Percentiles rank a stretch among this genome's conserved stretches.
These are phyloP conservation scores for Neonectria sp. DNA, from an alignment of 2,329 filamentous ascomycete species.

Conservation along the genomic window DNA sequence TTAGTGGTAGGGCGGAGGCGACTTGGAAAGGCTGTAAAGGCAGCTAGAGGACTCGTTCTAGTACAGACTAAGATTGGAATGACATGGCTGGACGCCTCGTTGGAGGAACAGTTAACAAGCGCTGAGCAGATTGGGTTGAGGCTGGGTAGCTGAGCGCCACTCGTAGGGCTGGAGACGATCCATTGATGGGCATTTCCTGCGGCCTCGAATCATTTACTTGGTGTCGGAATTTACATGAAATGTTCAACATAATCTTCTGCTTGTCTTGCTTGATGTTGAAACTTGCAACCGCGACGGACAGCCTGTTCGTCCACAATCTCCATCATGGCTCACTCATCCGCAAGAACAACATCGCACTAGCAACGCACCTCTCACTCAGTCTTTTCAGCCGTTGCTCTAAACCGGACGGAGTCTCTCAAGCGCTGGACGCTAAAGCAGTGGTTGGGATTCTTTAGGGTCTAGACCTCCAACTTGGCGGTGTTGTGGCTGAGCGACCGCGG, in stretches of 20 bases:
- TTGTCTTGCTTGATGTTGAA: not conserved
- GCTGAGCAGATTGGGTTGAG: not conserved
- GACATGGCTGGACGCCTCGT: not conserved
- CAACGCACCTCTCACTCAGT: not conserved
- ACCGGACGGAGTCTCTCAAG: not conserved
- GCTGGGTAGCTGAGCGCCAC: not conserved
- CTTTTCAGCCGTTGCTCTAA: not conserved
- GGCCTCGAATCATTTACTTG: too few relatives aligned
- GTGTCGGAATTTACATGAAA: too few relatives aligned
- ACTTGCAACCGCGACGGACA: not conserved
- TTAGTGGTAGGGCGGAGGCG: not conserved
- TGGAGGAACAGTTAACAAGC: not conserved
- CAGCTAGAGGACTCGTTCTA: not conserved
- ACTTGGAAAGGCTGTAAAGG: not conserved
- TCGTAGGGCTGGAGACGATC: not conserved
- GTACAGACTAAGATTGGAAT: not conserved
- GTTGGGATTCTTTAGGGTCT: not conserved
- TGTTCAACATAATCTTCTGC: too few relatives aligned
- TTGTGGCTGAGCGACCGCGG: not conserved
- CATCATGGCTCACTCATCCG: not conserved
- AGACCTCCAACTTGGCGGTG: not conserved
- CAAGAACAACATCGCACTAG: not conserved
- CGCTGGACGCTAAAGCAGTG: not conserved
- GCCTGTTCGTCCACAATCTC: not conserved
- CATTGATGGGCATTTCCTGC: too few relatives aligned